Conservation (phyloP, 805 yeast genomes). For the Ogataea angusta region DNA sequence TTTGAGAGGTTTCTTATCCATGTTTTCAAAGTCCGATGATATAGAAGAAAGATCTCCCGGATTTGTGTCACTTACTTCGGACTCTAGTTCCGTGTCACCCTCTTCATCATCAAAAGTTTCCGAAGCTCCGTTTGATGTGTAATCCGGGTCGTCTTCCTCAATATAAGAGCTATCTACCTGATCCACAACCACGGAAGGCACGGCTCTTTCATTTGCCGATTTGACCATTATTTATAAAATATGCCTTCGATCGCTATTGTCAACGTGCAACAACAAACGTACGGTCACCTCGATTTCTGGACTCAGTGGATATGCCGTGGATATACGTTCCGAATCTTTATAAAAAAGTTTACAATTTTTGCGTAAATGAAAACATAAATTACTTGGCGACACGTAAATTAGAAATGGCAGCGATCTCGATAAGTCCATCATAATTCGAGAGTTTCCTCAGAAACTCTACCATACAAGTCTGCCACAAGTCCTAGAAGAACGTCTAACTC, state of each 20-base stretch:
- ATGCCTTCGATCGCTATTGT: not conserved
- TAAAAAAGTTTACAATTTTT: conserved; percentile 2
- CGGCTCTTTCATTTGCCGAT: not conserved
- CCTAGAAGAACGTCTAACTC: conserved; percentile 59
- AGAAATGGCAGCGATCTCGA: conserved; percentile 2
- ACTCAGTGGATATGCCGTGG: not conserved
- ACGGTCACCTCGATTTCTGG: not conserved
- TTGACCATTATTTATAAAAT: not conserved
- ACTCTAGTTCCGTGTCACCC: conserved; percentile 16
- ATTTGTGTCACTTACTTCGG: conserved; percentile 16
- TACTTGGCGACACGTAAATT: conserved; percentile 8
- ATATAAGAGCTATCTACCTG: conserved; percentile 24
- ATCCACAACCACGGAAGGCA: conserved; percentile 13
- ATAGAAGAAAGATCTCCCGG: conserved; percentile 15
- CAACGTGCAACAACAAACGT: not conserved
- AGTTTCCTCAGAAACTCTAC: conserved; percentile 61
- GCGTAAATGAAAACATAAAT: conserved; percentile 5
- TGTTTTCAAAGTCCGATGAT: conserved; percentile 12
- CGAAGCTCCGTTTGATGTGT: conserved; percentile 14
- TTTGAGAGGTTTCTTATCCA: conserved; percentile 2
- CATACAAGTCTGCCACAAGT: conserved; percentile 56
- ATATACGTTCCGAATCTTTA: not conserved
- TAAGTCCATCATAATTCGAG: conserved; percentile 39
- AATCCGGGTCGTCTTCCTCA: conserved; percentile 30
- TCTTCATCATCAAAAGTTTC: conserved; percentile 15